A percentile compares a stretch with the other conserved stretches of the same genome.
Conservation (phyloP, 768 basidiomycete species). For the Leucosporidium creatinivorum region DNA sequence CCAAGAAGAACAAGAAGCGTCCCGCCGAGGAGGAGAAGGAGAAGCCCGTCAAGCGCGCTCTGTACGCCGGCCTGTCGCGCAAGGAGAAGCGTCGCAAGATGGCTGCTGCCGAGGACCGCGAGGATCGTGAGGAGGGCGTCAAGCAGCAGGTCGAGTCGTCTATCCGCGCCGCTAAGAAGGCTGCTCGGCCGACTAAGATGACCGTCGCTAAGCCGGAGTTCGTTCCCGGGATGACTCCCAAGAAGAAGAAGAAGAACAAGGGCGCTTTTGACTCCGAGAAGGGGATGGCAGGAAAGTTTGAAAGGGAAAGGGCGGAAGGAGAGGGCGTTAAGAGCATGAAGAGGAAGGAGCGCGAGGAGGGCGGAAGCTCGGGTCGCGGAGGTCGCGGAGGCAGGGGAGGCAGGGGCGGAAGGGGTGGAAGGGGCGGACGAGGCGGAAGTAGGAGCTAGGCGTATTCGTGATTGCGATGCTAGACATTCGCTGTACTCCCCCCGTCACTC, state of each 20-base stretch:
- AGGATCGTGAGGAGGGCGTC: conserved; percentile 46
- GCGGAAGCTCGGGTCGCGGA: conserved; percentile 5
- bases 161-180: conserved; percentile 81
- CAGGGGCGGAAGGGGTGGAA: no score
- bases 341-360: background rate
- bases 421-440: no score
- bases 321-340: background rate
- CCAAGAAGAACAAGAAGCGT: conserved; percentile 20
- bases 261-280: background rate
- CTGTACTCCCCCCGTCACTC: no score
- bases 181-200: conserved; percentile 35
- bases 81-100: conserved; percentile 80
- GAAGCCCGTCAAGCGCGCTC: conserved; percentile 25
- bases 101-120: conserved; percentile 70
- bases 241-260: conserved; percentile 12
- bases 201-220: conserved; percentile 12
- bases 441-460: no score
- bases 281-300: conserved; percentile 9
- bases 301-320: conserved; percentile 10
- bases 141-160: conserved; percentile 54
- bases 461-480: no score
- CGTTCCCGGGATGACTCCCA: background rate
- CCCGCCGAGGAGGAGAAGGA: conserved; percentile 26
- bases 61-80: conserved; percentile 71
- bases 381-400: no score